Evolutionary conservation across 1,284 basidiomycete genomes (phyloP).

Genomic region (Pterulicium gracile): DNA sequence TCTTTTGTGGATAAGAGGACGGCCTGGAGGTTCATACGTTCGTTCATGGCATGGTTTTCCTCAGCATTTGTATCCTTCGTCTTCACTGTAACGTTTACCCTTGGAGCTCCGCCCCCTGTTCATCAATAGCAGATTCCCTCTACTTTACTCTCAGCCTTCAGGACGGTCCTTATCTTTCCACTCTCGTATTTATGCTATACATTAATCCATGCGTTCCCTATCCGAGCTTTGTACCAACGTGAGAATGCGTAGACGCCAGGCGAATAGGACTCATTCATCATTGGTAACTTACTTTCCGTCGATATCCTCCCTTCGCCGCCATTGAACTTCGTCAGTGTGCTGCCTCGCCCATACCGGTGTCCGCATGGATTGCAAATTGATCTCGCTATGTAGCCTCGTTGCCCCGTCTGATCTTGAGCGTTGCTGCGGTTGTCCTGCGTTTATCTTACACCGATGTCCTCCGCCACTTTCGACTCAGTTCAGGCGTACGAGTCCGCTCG

Average conservation of each 20-base stretch:
- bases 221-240: too few relatives aligned
- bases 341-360: too few relatives aligned
- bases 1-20: not conserved
- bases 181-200: constrained; percentile 1
- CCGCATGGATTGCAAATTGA: too few relatives aligned
- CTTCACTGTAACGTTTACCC: constrained; percentile 1
- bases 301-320: too few relatives aligned
- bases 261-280: too few relatives aligned
- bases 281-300: too few relatives aligned
- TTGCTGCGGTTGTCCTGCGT: too few relatives aligned
- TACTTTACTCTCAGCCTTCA: not conserved
- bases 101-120: constrained; percentile 1
- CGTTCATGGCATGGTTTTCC: not conserved
- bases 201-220: too few relatives aligned
- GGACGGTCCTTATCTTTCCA: constrained; percentile 2
- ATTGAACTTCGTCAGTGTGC: too few relatives aligned
- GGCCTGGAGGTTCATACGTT: not conserved
- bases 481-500: not conserved
- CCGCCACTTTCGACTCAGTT: not conserved
- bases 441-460: not conserved
- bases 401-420: too few relatives aligned
- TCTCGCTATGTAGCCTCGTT: too few relatives aligned
- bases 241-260: too few relatives aligned
- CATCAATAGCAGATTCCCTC: not conserved
- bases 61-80: constrained; percentile 1